Conservation (phyloP, 805 yeast species). For the Candida wancherniae region DNA sequence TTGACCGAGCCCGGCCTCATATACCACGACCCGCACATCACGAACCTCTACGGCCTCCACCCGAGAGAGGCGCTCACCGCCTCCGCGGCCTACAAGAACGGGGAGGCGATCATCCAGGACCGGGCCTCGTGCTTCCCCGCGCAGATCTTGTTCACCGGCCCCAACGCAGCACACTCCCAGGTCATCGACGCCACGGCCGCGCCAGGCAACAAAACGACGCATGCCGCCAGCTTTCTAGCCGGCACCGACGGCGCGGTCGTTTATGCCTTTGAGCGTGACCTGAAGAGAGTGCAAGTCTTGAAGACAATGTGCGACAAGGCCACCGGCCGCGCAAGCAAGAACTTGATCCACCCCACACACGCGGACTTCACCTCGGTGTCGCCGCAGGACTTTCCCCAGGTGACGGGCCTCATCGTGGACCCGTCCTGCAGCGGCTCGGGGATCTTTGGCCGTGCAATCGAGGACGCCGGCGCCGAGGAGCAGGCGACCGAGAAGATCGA, state of each 20-base stretch:
- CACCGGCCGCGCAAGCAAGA: conserved; percentile 23
- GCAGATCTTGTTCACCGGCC: conserved; percentile 55
- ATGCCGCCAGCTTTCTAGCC: conserved; percentile 66
- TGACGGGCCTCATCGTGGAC: conserved; percentile 83
- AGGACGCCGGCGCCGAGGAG: conserved; percentile 42
- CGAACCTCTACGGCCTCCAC: conserved; percentile 75
- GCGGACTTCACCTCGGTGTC: conserved; percentile 63
- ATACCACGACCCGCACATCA: conserved; percentile 69
- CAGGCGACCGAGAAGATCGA: conserved; percentile 38
- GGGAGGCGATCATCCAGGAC: conserved; percentile 87
- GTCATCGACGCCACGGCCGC: conserved; percentile 96
- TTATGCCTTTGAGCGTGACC: conserved; percentile 85
- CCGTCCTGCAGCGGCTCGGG: conserved; percentile 99
- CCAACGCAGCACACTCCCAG: conserved; percentile 47
- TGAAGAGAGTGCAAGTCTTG: conserved; percentile 62
- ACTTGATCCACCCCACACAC: conserved; percentile 45
- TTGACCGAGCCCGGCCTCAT: conserved; percentile 49
- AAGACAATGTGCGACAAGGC: conserved; percentile 78
- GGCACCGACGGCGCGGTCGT: conserved; percentile 37
- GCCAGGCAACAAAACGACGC: conserved; percentile 97
- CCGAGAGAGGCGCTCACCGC: conserved; percentile 68
- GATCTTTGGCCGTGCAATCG: conserved; percentile 81
- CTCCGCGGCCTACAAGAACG: conserved; percentile 65
- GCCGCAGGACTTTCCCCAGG: conserved; percentile 56
- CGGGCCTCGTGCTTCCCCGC: conserved; percentile 98